These are phyloP conservation scores for Kwoniella bestiolae DNA, from an alignment of 768 basidiomycete genomes.

Conservation along the genomic window DNA sequence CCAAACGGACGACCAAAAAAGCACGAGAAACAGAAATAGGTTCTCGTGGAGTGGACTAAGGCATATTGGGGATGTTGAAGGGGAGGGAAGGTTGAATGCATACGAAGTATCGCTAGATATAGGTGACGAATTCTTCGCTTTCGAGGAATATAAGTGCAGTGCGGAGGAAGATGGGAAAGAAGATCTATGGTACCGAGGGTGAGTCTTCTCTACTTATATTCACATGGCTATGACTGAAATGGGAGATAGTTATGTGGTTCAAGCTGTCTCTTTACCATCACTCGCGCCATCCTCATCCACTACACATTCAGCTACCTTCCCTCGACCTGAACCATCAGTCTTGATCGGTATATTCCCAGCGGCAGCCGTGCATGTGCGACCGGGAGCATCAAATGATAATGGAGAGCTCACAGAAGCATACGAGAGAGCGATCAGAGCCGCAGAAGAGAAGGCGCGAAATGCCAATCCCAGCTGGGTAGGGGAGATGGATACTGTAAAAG, in stretches of 20 bases:
- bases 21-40: conserved; percentile 19
- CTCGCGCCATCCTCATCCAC: conserved; percentile 17
- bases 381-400: conserved; percentile 84
- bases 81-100: conserved; percentile 30
- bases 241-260: conserved; percentile 73
- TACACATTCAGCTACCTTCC: conserved; percentile 10
- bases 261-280: conserved; percentile 27
- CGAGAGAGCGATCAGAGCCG: conserved; percentile 57
- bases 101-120: conserved; percentile 70
- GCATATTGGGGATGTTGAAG: conserved; percentile 9
- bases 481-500: conserved; percentile 65
- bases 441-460: conserved; percentile 29
- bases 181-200: conserved; percentile 94
- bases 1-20: conserved; percentile 19
- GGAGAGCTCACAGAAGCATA: conserved; percentile 79
- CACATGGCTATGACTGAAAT: neutral
- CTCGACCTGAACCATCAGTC: conserved; percentile 61
- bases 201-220: conserved; percentile 56
- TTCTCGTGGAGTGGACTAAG: conserved; percentile 40
- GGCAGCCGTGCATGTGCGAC: conserved; percentile 82
- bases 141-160: conserved; percentile 80
- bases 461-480: conserved; percentile 18
- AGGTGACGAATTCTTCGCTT: conserved; percentile 95
- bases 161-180: conserved; percentile 66
- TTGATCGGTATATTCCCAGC: conserved; percentile 94